Conservation (phyloP, 345 rosid genomes). For the Citrus glauca region DNA sequence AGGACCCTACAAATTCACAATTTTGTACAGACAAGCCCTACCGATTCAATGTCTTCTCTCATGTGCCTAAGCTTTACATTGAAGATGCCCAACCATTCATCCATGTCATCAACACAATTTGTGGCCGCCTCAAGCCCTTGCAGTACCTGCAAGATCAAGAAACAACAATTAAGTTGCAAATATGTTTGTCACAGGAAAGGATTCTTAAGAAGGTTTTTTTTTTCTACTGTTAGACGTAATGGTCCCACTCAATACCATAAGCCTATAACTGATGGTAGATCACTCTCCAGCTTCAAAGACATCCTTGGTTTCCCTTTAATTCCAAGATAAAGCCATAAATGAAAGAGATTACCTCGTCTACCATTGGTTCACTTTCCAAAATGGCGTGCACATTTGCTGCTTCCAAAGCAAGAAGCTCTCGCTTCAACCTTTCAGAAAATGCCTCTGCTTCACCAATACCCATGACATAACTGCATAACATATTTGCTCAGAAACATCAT, state of each 20-base stretch:
- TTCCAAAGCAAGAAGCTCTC: conserved; percentile 97
- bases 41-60: conserved; percentile 99
- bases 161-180: conserved; percentile 4
- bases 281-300: not conserved
- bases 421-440: conserved; percentile 94
- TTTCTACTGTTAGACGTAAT: not conserved
- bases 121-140: conserved; percentile 95
- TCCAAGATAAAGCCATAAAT: not conserved
- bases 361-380: conserved; percentile 91
- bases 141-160: conserved; percentile 61
- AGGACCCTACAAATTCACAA: conserved; percentile 1
- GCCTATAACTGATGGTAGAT: not conserved
- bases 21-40: conserved; percentile 21
- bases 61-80: conserved; percentile 96
- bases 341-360: conserved; percentile 67
- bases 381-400: conserved; percentile 99
- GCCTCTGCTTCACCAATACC: conserved; percentile 99
- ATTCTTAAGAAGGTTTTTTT: not conserved
- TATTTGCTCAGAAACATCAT: conserved; percentile 5
- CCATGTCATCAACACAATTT: conserved; percentile 94
- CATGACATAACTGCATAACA: conserved; percentile 80
- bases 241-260: not conserved
- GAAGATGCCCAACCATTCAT: conserved; percentile 96
- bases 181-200: not conserved
- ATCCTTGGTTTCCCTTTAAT: not conserved